These are phyloP conservation scores for Aspergillus sp. DNA, from an alignment of 2,329 filamentous ascomycete genomes.

Conservation along the genomic window DNA sequence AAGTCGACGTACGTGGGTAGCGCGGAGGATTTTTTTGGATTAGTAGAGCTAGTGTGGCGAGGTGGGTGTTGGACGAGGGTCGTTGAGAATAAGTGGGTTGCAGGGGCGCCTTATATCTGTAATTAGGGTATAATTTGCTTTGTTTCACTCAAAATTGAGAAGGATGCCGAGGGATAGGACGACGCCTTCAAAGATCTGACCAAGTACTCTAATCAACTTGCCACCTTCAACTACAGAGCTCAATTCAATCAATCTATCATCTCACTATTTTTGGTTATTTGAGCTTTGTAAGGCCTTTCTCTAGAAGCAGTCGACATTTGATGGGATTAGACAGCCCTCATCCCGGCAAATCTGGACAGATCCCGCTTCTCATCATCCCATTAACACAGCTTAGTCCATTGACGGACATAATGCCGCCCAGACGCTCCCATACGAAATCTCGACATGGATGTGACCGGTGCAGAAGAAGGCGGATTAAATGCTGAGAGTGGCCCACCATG, in stretches of 20 bases:
- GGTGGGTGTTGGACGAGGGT: conserved; percentile 7
- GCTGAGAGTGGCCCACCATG: conserved; percentile 11
- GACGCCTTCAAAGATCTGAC: no score
- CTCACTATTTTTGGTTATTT: no score
- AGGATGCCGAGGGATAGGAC: no score
- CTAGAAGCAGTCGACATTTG: no score
- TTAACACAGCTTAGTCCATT: not conserved
- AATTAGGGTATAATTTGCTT: not conserved
- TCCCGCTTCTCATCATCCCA: no score
- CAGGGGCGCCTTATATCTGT: conserved; percentile 4
- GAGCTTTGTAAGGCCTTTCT: no score
- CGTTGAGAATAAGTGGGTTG: not conserved
- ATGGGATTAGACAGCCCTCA: no score
- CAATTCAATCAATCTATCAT: no score
- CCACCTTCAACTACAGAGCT: no score
- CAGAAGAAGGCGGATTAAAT: conserved; percentile 2
- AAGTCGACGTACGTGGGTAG: conserved; percentile 3
- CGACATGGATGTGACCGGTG: not conserved
- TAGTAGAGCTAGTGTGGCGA: conserved; percentile 5
- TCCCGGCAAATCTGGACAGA: no score
- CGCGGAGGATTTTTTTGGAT: conserved; percentile 4
- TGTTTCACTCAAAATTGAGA: no score
- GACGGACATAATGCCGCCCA: not conserved
- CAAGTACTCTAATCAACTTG: no score
- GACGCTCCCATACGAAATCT: conserved; percentile 1